Evolutionary conservation across 441 rosid species (phyloP).

Genomic region (Corymbia calophylla): DNA sequence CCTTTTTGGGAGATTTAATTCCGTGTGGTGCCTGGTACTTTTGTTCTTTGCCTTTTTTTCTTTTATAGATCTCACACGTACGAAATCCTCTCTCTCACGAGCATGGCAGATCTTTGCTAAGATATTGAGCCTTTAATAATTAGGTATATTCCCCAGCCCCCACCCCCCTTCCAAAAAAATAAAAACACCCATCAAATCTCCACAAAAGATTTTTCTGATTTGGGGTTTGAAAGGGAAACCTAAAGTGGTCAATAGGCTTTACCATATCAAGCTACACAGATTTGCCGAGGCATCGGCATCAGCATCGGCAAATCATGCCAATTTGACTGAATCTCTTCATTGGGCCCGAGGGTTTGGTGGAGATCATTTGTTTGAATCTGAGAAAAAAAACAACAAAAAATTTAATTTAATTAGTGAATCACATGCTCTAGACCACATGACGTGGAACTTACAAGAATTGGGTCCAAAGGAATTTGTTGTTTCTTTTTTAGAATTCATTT

Average conservation of each 20-base stretch:
- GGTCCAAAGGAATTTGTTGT: not conserved
- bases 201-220: not conserved
- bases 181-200: not conserved
- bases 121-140: not conserved
- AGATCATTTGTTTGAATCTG: not conserved
- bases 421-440: not conserved
- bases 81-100: not conserved
- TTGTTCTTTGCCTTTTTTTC: not conserved
- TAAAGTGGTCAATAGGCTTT: not conserved
- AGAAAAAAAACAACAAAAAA: no score
- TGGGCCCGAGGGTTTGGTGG: not conserved
- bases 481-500: not conserved
- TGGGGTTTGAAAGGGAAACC: not conserved
- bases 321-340: not conserved
- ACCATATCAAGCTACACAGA: no score
- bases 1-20: not conserved
- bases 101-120: not conserved
- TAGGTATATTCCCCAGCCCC: not conserved
- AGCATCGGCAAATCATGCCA: not conserved
- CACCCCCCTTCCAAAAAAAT: not conserved
- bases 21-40: not conserved
- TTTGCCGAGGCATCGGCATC: not conserved
- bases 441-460: not conserved
- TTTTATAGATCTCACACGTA: not conserved
- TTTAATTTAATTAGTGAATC: not conserved